Percentiles rank a stretch among this genome's conserved stretches.
phyloP scores from a whole-genome alignment of 805 yeast genomes.

The Yamadazyma scolyti region DNA sequence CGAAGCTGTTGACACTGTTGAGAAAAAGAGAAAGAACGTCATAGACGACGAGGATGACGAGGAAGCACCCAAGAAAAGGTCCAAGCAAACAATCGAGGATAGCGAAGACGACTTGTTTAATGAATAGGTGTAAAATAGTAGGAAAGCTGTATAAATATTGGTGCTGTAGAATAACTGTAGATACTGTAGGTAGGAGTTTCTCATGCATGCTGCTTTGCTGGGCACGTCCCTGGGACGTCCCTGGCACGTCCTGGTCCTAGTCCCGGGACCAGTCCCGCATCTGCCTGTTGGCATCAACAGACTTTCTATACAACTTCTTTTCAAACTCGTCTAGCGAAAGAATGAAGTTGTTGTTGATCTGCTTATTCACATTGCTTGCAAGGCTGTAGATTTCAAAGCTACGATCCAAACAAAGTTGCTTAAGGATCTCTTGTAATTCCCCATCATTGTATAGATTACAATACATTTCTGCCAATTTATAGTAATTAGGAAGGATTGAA shows the following conservation, averaged over 20 bases:
- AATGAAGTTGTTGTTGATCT: conserved; percentile 50
- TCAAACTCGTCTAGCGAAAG: conserved; percentile 76
- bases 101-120: conserved; percentile 36
- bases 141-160: conserved; percentile 12
- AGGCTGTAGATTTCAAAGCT: conserved; percentile 69
- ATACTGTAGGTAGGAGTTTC: conserved; percentile 27
- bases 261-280: conserved; percentile 36
- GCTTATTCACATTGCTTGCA: conserved; percentile 53
- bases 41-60: conserved; percentile 20
- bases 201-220: too few species aligned
- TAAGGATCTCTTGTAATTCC: conserved; percentile 49
- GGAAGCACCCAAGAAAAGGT: conserved; percentile 25
- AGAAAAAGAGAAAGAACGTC: conserved; percentile 20
- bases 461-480: conserved; percentile 74
- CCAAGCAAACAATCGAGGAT: conserved; percentile 35
- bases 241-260: conserved; percentile 6
- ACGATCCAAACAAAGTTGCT: conserved; percentile 56
- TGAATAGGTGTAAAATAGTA: conserved; percentile 10
- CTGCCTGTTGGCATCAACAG: conserved; percentile 46
- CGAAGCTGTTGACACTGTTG: too few species aligned
- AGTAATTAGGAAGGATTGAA: conserved; percentile 62
- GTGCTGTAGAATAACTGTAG: conserved; percentile 19
- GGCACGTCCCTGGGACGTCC: background rate
- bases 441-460: conserved; percentile 63
- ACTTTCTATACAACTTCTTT: conserved; percentile 49